phyloP scores from a whole-genome alignment of 1,139 yeast genomes.

The Yamadazyma pseudoaaseri region DNA sequence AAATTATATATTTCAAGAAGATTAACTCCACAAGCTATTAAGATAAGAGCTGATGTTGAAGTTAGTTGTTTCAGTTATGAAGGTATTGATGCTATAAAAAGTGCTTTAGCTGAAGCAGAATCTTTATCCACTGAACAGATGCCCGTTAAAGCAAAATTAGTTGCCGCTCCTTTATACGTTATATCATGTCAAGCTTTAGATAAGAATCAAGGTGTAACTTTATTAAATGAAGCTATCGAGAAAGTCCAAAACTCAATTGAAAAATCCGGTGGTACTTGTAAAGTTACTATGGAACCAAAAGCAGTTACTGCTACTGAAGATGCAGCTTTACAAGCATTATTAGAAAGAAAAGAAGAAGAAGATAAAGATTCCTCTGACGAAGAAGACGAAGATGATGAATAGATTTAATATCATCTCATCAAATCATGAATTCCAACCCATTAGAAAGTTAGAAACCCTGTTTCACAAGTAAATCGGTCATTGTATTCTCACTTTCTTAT shows the following conservation, averaged over 20 bases:
- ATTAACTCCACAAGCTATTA: constrained; percentile 96
- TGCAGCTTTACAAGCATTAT: constrained; percentile 93
- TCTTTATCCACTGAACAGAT: constrained; percentile 76
- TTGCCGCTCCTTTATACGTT: constrained; percentile 97
- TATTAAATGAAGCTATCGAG: constrained; percentile 76
- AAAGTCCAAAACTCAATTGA: constrained; percentile 69
- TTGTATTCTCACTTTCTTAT: too few species aligned
- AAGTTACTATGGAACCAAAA: constrained; percentile 96
- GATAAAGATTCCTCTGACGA: constrained; percentile 46
- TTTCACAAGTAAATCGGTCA: too few species aligned
- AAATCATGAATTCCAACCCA: too few species aligned
- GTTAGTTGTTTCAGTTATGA: constrained; percentile 97
- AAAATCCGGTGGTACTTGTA: constrained; percentile 80
- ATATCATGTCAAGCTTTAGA: constrained; percentile 91
- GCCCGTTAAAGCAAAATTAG: constrained; percentile 87
- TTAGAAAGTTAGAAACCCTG: too few species aligned
- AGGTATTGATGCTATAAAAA: constrained; percentile 96
- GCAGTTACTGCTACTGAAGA: constrained; percentile 98
- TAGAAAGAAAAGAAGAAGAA: constrained; percentile 56
- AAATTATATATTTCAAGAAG: constrained; percentile 86
- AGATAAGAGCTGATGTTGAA: constrained; percentile 96
- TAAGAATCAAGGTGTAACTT: constrained; percentile 81
- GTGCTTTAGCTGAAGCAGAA: constrained; percentile 87
- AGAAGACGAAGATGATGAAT: constrained; percentile 40
- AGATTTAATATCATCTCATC: not conserved